Evolutionary conservation across 1,284 basidiomycete species (phyloP).

Genomic region (Pseudozyma sp.): DNA sequence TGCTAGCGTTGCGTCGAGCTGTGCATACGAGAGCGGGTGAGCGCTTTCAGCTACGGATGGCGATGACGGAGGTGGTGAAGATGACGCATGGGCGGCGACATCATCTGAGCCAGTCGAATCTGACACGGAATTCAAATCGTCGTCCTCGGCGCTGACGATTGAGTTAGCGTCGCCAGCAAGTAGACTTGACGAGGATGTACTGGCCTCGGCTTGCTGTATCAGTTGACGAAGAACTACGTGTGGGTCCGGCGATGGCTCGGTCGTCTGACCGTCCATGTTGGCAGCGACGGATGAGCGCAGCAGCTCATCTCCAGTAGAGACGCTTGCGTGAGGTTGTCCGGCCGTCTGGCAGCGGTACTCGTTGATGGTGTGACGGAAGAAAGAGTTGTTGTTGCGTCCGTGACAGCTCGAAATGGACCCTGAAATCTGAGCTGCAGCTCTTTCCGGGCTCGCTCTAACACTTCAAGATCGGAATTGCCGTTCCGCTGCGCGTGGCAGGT

Average conservation of each 20-base stretch:
- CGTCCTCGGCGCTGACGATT: background rate
- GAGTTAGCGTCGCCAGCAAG: conserved; percentile 1
- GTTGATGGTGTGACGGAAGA: background rate
- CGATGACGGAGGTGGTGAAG: background rate
- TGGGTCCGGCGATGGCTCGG: conserved; percentile 8
- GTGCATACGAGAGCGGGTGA: conserved; percentile 4
- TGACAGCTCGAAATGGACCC: conserved; percentile 13
- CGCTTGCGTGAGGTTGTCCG: background rate
- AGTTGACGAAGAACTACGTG: conserved; percentile 29
- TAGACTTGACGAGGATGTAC: background rate
- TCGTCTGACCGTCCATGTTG: conserved; percentile 33
- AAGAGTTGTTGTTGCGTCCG: background rate
- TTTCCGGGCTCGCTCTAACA: background rate
- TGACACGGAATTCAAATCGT: background rate
- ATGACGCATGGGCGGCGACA: background rate
- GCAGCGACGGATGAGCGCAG: background rate
- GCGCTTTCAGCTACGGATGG: background rate
- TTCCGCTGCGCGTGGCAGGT: background rate
- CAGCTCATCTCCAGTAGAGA: conserved; percentile 15
- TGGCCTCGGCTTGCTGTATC: conserved; percentile 32
- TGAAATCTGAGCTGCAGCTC: background rate
- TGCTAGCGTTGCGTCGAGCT: conserved; percentile 23
- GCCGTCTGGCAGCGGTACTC: no score
- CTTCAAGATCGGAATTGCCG: background rate
- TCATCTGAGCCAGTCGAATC: background rate